Percentiles rank a stretch among this genome's conserved stretches.
Conservation (phyloP, 106 monocot species). For the Dioscorea zingiberensis region DNA sequence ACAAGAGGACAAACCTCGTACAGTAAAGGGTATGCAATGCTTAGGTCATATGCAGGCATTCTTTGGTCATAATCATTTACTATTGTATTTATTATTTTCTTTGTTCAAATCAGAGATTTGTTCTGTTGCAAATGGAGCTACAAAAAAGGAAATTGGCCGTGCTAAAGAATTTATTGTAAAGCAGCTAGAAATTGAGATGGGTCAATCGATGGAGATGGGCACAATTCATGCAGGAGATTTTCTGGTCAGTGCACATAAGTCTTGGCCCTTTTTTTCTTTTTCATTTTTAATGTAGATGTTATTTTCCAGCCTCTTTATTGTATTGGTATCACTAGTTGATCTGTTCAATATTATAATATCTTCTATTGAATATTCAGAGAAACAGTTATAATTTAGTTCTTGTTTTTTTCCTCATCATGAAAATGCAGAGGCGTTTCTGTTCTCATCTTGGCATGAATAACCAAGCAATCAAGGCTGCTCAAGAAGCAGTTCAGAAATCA, state of each 20-base stretch:
- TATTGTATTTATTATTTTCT: too few species aligned
- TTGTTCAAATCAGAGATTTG: conserved; percentile 12
- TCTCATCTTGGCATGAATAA: conserved; percentile 37
- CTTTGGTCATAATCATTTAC: too few species aligned
- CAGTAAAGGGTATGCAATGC: conserved; percentile 12
- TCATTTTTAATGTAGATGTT: background rate
- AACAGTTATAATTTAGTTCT: background rate
- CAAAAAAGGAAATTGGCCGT: conserved; percentile 22
- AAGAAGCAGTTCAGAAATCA: conserved; percentile 36
- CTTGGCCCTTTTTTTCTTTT: background rate
- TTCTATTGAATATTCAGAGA: background rate
- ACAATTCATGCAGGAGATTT: conserved; percentile 25
- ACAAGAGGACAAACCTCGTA: conserved; percentile 22
- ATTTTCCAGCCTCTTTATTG: too few species aligned
- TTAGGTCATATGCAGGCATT: too few species aligned
- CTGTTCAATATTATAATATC: background rate
- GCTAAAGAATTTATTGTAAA: conserved; percentile 27
- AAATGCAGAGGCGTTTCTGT: conserved; percentile 31
- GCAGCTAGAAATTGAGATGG: conserved; percentile 27
- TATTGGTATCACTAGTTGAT: too few species aligned
- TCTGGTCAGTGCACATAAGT: conserved; percentile 1
- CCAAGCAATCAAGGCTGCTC: conserved; percentile 29
- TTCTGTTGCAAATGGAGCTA: conserved; percentile 22
- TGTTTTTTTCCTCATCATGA: background rate
- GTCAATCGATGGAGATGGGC: conserved; percentile 25